A percentile compares a stretch with the other conserved stretches of the same genome.
phyloP scores from a whole-genome alignment of 345 rosid genomes.

The Rhodamnia argentea region DNA sequence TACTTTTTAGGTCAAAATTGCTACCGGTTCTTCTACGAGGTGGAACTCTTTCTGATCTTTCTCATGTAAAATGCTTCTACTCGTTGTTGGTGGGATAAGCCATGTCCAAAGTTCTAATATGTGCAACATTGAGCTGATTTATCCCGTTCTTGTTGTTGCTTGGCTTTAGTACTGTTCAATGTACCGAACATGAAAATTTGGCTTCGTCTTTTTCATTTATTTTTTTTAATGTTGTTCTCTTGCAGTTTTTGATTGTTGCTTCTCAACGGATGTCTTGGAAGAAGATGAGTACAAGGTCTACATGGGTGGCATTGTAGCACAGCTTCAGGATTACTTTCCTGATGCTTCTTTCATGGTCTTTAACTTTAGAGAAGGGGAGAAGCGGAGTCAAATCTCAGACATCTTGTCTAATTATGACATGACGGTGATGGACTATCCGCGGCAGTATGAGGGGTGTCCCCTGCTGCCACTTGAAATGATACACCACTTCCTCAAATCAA shows the following conservation, averaged over 20 bases:
- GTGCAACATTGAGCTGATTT: neutral
- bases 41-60: neutral
- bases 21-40: neutral
- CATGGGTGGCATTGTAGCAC: conserved; percentile 90
- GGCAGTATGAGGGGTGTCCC: conserved; percentile 81
- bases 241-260: conserved; percentile 98
- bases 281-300: conserved; percentile 92
- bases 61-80: neutral
- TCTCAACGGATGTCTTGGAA: conserved; percentile 84
- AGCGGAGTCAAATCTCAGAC: conserved; percentile 80
- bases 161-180: neutral
- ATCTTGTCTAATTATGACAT: conserved; percentile 81
- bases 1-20: neutral
- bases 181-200: neutral
- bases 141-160: neutral
- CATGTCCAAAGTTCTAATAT: neutral
- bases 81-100: neutral
- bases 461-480: conserved; percentile 88
- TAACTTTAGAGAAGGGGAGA: conserved; percentile 93
- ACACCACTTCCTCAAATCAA: conserved; percentile 80
- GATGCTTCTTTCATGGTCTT: conserved; percentile 98
- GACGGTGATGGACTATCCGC: conserved; percentile 99
- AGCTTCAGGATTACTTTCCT: conserved; percentile 87
- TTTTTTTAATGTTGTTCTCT: neutral
- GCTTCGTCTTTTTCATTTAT: neutral